phyloP scores from a whole-genome alignment of 192 early-diverging fungal genomes.

The Backusella luteola region DNA sequence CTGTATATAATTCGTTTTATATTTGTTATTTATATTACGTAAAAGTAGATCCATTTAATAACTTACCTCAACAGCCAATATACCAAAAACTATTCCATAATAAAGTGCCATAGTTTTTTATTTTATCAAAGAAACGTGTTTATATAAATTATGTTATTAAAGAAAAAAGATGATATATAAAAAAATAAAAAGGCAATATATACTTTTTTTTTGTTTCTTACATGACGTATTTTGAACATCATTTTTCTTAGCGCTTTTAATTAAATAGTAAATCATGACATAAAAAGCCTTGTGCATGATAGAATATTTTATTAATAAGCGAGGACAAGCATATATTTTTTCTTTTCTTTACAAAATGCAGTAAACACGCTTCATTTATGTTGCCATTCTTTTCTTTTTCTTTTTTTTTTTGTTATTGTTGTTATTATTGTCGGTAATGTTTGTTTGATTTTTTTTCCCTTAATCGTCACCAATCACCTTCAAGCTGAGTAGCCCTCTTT shows the following conservation, averaged over 20 bases:
- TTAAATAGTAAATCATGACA: background rate
- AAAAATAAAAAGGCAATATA: background rate
- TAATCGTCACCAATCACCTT: background rate
- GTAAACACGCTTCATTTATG: background rate
- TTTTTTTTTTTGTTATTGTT: background rate
- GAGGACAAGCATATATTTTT: too few relatives aligned
- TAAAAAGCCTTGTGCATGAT: background rate
- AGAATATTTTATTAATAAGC: background rate
- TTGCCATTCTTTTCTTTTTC: background rate
- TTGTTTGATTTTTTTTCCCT: background rate
- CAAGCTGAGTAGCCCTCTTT: background rate
- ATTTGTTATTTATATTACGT: background rate
- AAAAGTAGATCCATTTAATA: background rate
- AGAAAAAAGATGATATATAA: background rate
- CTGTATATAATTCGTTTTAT: background rate
- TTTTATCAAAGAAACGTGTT: background rate
- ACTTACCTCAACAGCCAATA: slow-evolving; percentile 46
- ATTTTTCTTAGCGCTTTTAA: background rate
- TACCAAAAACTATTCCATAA: slow-evolving; percentile 46
- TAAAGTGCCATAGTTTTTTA: slow-evolving; percentile 40
- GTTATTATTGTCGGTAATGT: background rate
- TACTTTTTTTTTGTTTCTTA: background rate
- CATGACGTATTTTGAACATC: background rate
- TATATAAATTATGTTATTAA: background rate
- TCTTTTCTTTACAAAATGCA: too few relatives aligned